Evolutionary conservation across 2,329 filamentous ascomycete genomes (phyloP), one percentile per base, ranked within the genome.

Genomic region (Aurifilum marmelostoma): DNA sequence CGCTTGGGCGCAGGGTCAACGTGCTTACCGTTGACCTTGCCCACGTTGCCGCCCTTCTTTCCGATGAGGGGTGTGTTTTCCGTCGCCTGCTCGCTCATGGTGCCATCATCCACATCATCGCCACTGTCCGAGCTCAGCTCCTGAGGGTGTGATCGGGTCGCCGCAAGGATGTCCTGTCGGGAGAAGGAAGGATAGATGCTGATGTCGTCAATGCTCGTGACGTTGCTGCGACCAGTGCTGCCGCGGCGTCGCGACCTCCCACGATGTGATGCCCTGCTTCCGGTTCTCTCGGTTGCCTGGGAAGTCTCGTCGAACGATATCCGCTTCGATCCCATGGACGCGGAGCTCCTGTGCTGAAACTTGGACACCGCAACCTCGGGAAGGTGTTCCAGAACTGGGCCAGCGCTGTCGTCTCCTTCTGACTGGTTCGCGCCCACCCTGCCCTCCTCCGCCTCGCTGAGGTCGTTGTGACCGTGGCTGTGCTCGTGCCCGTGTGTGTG

Each of bases 111-210:
- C 18, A 8, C 39, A n/a, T 68, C 70, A 9, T 67, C 67, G 3
- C 62, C 68, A 34, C 70, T 71, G 18, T 69, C 70, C 18, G 68
- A 68, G n/a, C 65, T 67, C 29, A 67, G 67, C 8, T 76, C 78
- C 70, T 83, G 83, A 11, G 86, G 83, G 52, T 87, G 88, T 60
- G 89, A 83, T 64, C 88, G 87, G 70, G 89, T 91, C n/a, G 92
- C 93, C 50, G 91, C 90, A 73, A 98, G 97, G 74, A 99, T 97
- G 67, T 95, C 93, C 78, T 97, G 92, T 73, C 96, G 87, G 83
- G 98, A 94, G 72, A 91, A 95, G 32, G 93, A 91, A 2, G 96
- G 96, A 77, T 97, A 92, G 65, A 97, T 92, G 77, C 91, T 92
- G 73, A 97, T 91, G 67, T 94, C 87, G 43, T 90, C 80, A 83